A percentile compares a stretch with the other conserved stretches of the same genome.
These are phyloP conservation scores for Colletotrichum ledebouriae DNA, from an alignment of 2,329 filamentous ascomycete genomes.

Conservation along the genomic window DNA sequence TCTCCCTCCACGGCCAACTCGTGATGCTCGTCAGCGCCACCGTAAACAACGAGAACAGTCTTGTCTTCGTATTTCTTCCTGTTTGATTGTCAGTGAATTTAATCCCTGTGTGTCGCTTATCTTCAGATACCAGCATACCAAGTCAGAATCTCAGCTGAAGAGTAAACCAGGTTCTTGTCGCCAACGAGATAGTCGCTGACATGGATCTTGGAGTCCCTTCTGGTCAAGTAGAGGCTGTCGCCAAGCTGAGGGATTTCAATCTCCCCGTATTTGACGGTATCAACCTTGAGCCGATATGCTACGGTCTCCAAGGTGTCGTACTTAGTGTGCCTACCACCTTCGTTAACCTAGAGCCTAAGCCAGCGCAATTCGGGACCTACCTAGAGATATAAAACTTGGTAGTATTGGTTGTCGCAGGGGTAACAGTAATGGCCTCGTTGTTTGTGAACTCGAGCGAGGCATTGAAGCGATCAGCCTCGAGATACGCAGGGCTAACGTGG, in stretches of 20 bases:
- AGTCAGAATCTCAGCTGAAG: slow-evolving; percentile 75
- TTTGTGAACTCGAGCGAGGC: slow-evolving; percentile 49
- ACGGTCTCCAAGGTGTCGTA: slow-evolving; percentile 69
- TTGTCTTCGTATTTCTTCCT: slow-evolving; percentile 69
- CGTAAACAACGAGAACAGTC: slow-evolving; percentile 72
- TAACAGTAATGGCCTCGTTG: slow-evolving; percentile 65
- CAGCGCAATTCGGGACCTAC: background rate
- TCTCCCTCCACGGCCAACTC: slow-evolving; percentile 63
- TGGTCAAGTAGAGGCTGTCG: slow-evolving; percentile 65
- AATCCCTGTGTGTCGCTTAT: fast-evolving
- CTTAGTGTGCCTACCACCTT: slow-evolving; percentile 64
- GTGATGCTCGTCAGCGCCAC: slow-evolving; percentile 69
- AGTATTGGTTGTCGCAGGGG: slow-evolving; percentile 67
- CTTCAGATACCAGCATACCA: slow-evolving; percentile 50
- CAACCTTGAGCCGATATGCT: slow-evolving; percentile 71
- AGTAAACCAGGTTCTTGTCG: slow-evolving; percentile 71
- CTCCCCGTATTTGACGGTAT: slow-evolving; percentile 63
- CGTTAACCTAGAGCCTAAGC: fast-evolving
- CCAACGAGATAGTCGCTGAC: slow-evolving; percentile 74
- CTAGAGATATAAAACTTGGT: slow-evolving; percentile 68
- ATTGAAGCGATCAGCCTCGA: slow-evolving; percentile 65
- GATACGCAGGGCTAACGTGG: slow-evolving; percentile 75
- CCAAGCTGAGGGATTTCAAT: slow-evolving; percentile 69
- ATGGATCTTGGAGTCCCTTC: slow-evolving; percentile 73
- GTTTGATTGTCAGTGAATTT: background rate